These are phyloP conservation scores for Mucor sp. DNA, from an alignment of 371 early-diverging fungal genomes.

Conservation along the genomic window DNA sequence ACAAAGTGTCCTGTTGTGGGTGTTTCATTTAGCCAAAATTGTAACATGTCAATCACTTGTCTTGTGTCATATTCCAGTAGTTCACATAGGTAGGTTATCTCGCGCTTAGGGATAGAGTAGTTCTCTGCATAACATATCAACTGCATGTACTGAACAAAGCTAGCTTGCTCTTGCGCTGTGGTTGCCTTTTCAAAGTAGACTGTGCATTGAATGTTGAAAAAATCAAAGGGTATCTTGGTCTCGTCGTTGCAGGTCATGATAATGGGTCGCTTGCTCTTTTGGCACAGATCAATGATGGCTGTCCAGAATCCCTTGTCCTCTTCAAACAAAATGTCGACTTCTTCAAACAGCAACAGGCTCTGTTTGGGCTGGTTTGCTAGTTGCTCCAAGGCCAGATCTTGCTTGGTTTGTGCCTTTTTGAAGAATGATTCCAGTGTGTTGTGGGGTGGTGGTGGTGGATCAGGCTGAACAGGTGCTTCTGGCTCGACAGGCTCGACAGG, in stretches of 20 bases:
- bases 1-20: neutral
- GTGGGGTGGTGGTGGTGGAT: neutral
- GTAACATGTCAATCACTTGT: constrained; percentile 32
- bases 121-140: constrained; percentile 27
- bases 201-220: constrained; percentile 22
- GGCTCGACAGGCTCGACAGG: neutral
- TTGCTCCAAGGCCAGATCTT: neutral
- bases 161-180: constrained; percentile 13
- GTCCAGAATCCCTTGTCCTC: constrained; percentile 83
- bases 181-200: constrained; percentile 13
- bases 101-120: constrained; percentile 9
- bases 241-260: constrained; percentile 73
- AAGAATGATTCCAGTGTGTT: neutral
- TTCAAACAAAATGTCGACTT: constrained; percentile 80
- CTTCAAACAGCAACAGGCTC: constrained; percentile 75
- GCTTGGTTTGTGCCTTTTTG: neutral
- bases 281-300: constrained; percentile 64
- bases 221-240: constrained; percentile 30
- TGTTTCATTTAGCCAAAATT: constrained; percentile 31
- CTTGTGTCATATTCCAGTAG: constrained; percentile 29
- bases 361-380: constrained; percentile 32
- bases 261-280: constrained; percentile 76
- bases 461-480: neutral
- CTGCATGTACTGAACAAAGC: constrained; percentile 34
- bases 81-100: constrained; percentile 27